Evolutionary conservation across 2,329 filamentous ascomycete genomes (phyloP), one percentile per base, ranked within the genome.

Genomic region (Trichoderma afroharzianum): DNA sequence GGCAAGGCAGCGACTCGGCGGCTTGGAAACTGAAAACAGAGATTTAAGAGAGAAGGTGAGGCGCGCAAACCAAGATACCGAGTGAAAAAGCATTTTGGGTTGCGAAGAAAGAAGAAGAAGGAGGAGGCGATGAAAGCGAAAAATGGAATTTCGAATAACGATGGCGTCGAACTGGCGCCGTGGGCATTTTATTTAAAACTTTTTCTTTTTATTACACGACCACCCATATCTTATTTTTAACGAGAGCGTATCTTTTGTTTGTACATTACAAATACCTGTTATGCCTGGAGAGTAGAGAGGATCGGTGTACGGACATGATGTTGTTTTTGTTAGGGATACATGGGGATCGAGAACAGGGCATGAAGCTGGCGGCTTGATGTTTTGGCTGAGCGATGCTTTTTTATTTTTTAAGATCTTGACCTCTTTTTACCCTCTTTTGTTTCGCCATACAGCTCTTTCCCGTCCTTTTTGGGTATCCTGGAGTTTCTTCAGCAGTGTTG

Each of bases 1-100:
- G 28, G 95, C 95, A 32, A 85, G 93, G 69, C 92, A 94, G 82
- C 85, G 95, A 67, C 82, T 97, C 0, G 91, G 94, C 72, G 92
- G 94, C 73, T 87, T 92, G n/a, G 88, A 91, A 78, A 84, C 87
- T 68, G 91, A 94, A 82, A 94, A 94, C 78, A 88, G 91, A 75
- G 89, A 92, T 74, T 81, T 96, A 72, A 85, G 88, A 71, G 86
- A 87, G 18, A 87, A 90, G 81, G 82, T 94, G 71, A 90, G 81
- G 74, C 77, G 82, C 72, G 76, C 73, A 12, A 73, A 72, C 70
- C 63, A 76, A 63, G 61, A 80, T 39, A 62, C 75, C 26, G 79
- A 78, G 67, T 80, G 73, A 72, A 18, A 28, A 24, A 26, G 53
- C n/a, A 36, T 43, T n/a, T 43, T 15, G 50, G n/a, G 8, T 26